Percentiles rank a stretch among this genome's conserved stretches.
Conservation (phyloP, 2,329 filamentous ascomycete genomes). For the Ophiostoma sp. region DNA sequence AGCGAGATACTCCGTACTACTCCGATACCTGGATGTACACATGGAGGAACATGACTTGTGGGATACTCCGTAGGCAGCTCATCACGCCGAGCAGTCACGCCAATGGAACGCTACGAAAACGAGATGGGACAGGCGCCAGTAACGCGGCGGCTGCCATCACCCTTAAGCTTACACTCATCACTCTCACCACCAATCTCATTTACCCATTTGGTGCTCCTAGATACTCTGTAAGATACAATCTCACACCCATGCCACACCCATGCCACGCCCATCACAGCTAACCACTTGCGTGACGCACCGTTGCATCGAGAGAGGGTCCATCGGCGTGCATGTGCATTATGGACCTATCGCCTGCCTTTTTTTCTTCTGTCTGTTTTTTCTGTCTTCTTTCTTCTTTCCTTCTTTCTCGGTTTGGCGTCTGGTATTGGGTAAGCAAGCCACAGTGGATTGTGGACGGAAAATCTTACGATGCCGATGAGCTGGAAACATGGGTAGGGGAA, state of each 20-base stretch:
- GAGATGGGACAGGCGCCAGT: neutral
- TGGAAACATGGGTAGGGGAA: neutral
- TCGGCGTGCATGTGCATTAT: neutral
- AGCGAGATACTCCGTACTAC: neutral
- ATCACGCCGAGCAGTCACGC: neutral
- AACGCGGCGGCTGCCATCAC: neutral
- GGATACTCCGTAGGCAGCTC: neutral
- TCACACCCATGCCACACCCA: neutral
- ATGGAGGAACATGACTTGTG: no score
- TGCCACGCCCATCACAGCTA: conserved; percentile 3
- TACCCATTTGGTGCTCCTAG: neutral
- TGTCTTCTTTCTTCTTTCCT: no score
- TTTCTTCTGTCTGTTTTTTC: no score
- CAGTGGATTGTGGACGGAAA: neutral
- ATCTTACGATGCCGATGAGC: neutral
- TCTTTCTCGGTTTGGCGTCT: no score
- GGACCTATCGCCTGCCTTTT: neutral
- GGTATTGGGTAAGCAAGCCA: neutral
- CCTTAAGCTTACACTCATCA: neutral
- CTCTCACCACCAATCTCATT: neutral
- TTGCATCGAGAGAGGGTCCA: conserved; percentile 3
- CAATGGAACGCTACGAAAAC: neutral
- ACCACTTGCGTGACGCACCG: conserved; percentile 5
- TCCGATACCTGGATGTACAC: no score
- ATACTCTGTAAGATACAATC: neutral